phyloP scores from a whole-genome alignment of 306 rosid species.

The Bauhinia variegata region DNA sequence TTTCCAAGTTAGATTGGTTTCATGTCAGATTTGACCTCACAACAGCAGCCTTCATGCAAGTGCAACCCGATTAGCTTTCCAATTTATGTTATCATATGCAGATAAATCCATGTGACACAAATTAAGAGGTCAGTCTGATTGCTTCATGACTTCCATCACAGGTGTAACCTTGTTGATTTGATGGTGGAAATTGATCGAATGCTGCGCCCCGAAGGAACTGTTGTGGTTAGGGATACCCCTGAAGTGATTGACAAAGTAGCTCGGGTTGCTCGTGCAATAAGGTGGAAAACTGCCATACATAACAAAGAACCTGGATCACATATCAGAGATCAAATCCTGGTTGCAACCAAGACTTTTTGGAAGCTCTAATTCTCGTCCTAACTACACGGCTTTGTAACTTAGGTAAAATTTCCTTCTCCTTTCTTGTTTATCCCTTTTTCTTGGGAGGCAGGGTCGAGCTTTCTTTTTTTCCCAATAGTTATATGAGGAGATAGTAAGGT shows the following conservation, averaged over 20 bases:
- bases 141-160: slow-evolving; percentile 38
- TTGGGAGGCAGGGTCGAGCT: slow-evolving; percentile 36
- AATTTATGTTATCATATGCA: too few relatives aligned
- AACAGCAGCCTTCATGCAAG: too few relatives aligned
- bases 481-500: slow-evolving; percentile 44
- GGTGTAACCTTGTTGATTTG: slow-evolving; percentile 93
- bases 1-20: too few relatives aligned
- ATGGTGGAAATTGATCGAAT: slow-evolving; percentile 93
- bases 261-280: slow-evolving; percentile 70
- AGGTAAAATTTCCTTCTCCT: slow-evolving; percentile 45
- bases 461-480: slow-evolving; percentile 48
- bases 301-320: slow-evolving; percentile 77
- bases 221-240: slow-evolving; percentile 78
- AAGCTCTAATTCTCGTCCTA: slow-evolving; percentile 55
- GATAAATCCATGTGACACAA: too few relatives aligned
- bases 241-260: slow-evolving; percentile 78
- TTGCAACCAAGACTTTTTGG: slow-evolving; percentile 80
- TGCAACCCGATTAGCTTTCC: too few relatives aligned
- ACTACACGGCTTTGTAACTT: slow-evolving; percentile 45
- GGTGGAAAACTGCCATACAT: slow-evolving; percentile 68
- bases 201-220: slow-evolving; percentile 87
- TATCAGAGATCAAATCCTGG: slow-evolving; percentile 75
- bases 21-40: too few relatives aligned
- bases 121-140: slow-evolving; percentile 1
- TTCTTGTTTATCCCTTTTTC: background rate